Conservation (phyloP, 306 rosid species). For the Cicer pinnatifidum region DNA sequence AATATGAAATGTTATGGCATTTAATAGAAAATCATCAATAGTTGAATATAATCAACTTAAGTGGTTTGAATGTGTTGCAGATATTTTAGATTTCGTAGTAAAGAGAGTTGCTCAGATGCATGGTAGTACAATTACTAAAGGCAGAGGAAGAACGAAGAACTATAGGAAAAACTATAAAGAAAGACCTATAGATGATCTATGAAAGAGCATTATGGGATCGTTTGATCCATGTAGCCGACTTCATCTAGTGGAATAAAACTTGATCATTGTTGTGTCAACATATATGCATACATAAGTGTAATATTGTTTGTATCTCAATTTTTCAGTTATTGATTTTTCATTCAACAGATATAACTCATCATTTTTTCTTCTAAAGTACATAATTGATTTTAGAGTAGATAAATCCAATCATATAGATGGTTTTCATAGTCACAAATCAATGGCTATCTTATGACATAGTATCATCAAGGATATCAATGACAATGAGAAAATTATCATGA, state of each 20-base stretch:
- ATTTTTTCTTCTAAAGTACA: not conserved
- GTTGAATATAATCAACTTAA: not conserved
- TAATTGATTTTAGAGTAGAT: not conserved
- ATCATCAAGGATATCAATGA: constrained; percentile 1
- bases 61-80: not conserved
- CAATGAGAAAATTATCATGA: not conserved
- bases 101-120: not conserved
- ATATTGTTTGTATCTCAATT: not conserved
- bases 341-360: not conserved
- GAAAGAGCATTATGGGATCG: not conserved
- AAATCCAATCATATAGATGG: not conserved
- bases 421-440: not conserved
- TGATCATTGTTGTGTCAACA: not conserved
- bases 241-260: not conserved
- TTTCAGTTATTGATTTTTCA: not conserved
- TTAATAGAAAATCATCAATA: not conserved
- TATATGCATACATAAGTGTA: not conserved
- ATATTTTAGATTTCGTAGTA: not conserved
- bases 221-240: not conserved
- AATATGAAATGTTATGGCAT: not conserved
- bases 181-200: not conserved
- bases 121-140: not conserved
- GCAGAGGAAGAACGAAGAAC: not conserved
- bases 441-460: not conserved
- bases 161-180: not conserved